Percentiles rank a stretch among this genome's conserved stretches.
These are phyloP conservation scores for Scolecobasidium constrictum DNA, from an alignment of 2,329 filamentous ascomycete genomes.

Conservation along the genomic window DNA sequence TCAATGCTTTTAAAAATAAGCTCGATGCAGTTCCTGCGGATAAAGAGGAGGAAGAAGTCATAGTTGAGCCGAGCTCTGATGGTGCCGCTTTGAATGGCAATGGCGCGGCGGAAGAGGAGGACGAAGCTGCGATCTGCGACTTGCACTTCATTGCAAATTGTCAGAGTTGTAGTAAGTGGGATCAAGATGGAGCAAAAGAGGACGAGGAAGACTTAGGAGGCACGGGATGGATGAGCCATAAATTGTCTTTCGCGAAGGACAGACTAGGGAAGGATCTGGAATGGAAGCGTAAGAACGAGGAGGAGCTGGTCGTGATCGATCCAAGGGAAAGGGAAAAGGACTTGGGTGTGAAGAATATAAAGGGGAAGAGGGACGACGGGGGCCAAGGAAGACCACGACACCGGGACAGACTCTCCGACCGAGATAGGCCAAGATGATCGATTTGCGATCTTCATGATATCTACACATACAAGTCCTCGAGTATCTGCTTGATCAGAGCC, in stretches of 20 bases:
- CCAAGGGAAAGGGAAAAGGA: slow-evolving; percentile 71
- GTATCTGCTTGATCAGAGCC: slow-evolving; percentile 17
- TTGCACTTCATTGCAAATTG: slow-evolving; percentile 94
- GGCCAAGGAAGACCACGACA: slow-evolving; percentile 41
- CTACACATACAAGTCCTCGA: not conserved
- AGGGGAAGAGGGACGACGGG: slow-evolving; percentile 26
- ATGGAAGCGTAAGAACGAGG: slow-evolving; percentile 83
- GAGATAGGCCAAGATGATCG: slow-evolving; percentile 19
- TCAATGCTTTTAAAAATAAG: slow-evolving; percentile 71
- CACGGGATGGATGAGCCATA: slow-evolving; percentile 75
- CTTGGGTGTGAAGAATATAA: slow-evolving; percentile 51
- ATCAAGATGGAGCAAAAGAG: slow-evolving; percentile 51
- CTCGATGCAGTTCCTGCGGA: slow-evolving; percentile 37
- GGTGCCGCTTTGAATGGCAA: slow-evolving; percentile 9
- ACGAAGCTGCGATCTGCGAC: slow-evolving; percentile 73
- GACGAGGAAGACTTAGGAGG: slow-evolving; percentile 44
- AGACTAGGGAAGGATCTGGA: slow-evolving; percentile 80
- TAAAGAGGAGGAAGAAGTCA: slow-evolving; percentile 18
- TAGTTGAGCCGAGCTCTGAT: slow-evolving; percentile 17
- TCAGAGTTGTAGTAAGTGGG: slow-evolving; percentile 82
- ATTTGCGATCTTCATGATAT: slow-evolving; percentile 13
- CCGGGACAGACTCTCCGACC: not conserved
- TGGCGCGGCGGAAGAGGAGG: slow-evolving; percentile 36
- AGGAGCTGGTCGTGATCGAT: slow-evolving; percentile 88
- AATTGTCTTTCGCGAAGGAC: slow-evolving; percentile 78